These are phyloP conservation scores for Ascodesmis nigricans DNA, from an alignment of 495 filamentous ascomycete species.

Conservation along the genomic window DNA sequence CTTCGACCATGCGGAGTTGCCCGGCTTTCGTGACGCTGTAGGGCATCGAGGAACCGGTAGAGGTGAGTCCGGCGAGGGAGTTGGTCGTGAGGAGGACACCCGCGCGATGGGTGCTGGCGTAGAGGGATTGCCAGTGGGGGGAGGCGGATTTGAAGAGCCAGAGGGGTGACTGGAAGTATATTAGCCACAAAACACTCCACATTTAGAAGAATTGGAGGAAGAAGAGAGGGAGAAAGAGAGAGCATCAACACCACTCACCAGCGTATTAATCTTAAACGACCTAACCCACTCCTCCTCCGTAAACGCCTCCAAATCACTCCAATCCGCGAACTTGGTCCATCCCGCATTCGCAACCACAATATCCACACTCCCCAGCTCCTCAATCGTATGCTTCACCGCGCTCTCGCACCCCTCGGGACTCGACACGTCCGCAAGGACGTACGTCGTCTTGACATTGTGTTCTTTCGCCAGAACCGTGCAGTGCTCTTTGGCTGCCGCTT, in stretches of 20 bases:
- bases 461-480: too few relatives aligned
- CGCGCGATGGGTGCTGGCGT: conserved; percentile 46
- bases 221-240: too few relatives aligned
- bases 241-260: too few relatives aligned
- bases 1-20: conserved; percentile 48
- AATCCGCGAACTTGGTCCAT: conserved; percentile 36
- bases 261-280: too few relatives aligned
- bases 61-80: conserved; percentile 30
- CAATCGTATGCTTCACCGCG: conserved; percentile 33
- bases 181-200: too few relatives aligned
- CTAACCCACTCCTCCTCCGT: conserved; percentile 49
- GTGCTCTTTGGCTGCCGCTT: too few relatives aligned
- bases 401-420: conserved; percentile 32
- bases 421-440: conserved; percentile 32
- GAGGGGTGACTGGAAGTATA: conserved; percentile 46
- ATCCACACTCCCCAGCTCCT: conserved; percentile 43
- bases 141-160: conserved; percentile 39
- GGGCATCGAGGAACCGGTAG: conserved; percentile 35
- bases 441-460: too few relatives aligned
- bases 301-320: conserved; percentile 40
- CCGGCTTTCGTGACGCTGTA: conserved; percentile 48
- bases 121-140: conserved; percentile 45
- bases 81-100: conserved; percentile 45
- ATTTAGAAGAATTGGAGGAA: too few relatives aligned
- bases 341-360: conserved; percentile 45